Evolutionary conservation across 2,329 filamentous ascomycete species (phyloP).

Genomic region (Microascus cirrosus): DNA sequence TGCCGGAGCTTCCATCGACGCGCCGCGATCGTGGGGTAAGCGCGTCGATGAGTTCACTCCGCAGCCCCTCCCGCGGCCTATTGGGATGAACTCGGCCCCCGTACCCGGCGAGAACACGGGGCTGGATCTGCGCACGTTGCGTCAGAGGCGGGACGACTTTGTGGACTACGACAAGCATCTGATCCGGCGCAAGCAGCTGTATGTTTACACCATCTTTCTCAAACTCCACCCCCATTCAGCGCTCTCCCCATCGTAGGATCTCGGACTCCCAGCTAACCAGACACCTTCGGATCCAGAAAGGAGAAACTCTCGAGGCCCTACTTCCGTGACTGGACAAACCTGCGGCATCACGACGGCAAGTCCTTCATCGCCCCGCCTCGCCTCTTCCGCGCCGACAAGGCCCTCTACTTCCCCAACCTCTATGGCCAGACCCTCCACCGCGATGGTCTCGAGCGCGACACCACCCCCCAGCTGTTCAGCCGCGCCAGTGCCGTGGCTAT

Average conservation of each 20-base stretch:
- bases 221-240: background rate
- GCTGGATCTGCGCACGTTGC: constrained; percentile 53
- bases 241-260: background rate
- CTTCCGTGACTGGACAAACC: constrained; percentile 89
- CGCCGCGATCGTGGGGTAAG: constrained; percentile 49
- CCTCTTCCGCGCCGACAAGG: constrained; percentile 72
- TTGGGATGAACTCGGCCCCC: constrained; percentile 70
- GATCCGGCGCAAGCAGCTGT: constrained; percentile 64
- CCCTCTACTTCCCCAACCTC: constrained; percentile 91
- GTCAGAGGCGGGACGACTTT: constrained; percentile 67
- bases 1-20: constrained; percentile 37
- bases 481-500: constrained; percentile 70
- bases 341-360: constrained; percentile 76
- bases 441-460: constrained; percentile 45
- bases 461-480: constrained; percentile 62
- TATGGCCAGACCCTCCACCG: constrained; percentile 65
- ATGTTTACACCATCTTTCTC: constrained; percentile 13
- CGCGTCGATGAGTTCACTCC: constrained; percentile 44
- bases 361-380: constrained; percentile 76
- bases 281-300: constrained; percentile 37
- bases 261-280: background rate
- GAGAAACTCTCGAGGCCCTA: constrained; percentile 75
- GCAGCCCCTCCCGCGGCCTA: constrained; percentile 56
- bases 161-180: constrained; percentile 79
- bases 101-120: constrained; percentile 72